Base-by-base conservation (phyloP, 2,329 filamentous ascomycete genomes). In the Aspergillus cejpii region DNA sequence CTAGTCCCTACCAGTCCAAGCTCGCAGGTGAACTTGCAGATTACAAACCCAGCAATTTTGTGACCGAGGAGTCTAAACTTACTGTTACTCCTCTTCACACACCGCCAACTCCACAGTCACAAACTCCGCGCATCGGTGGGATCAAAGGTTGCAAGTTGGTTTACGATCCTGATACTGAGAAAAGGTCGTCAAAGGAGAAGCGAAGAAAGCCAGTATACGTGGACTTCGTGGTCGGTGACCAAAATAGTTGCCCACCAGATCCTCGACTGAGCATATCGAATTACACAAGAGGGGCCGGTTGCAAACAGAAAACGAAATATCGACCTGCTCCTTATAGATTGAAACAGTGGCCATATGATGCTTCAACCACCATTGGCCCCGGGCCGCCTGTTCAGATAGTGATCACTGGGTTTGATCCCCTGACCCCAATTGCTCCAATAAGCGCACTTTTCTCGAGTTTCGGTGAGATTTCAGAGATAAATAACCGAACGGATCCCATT, bases 361-460 rank as follows among this genome's bases (percentile, higher is more conserved):
- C 82, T 4, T 81, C 81, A 57, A 88, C 87, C 3, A 94, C 91
- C 2, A 81, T 94, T 56, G 91, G 90, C 0, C 87, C 89, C 19
- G 88, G 88, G 0, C 91, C 91, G 11, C 87, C 92, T 1, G 88
- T 85, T 2, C 88, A 95, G 63, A 81, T 98, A 39, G 84, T 97
- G 3, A 88, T 96, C 15, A 90, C 83, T n/a, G 88, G 89, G n/a
- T 96, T 96, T 64, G 92, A 97, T 66, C 90, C 91, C 5, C 73
- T 97, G 52, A 84, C 86, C 31, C 80, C 87, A 10, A 87, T 94
- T 29, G 61, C 64, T 40, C 63, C 59, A 8, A 67, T 68, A 44
- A 67, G 48, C 36, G 63, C 64, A 3, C 54, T 67, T 12, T 67
- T 68, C 45, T 63, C 64, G n/a, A 68, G 65, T 40, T 68, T 69